Conservation (phyloP, 441 rosid species). For the Adansonia grandidieri region DNA sequence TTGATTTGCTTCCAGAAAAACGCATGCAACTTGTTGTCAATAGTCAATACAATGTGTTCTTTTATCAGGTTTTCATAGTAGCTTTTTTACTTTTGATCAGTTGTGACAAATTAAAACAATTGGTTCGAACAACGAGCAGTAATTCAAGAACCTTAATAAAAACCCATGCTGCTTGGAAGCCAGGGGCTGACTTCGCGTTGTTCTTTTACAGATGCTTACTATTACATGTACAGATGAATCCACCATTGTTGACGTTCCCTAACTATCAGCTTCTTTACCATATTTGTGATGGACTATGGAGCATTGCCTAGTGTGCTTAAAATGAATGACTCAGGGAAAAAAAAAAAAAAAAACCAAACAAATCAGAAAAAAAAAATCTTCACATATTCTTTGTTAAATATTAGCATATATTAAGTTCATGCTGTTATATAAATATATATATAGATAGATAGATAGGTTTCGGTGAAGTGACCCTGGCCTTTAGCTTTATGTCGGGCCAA, state of each 20-base stretch:
- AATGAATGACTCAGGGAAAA: neutral
- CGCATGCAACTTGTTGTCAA: neutral
- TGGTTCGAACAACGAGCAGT: neutral
- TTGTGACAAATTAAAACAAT: neutral
- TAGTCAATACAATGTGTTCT: neutral
- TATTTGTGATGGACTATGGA: neutral
- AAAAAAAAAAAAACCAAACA: neutral
- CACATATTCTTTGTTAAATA: slow-evolving; percentile 2
- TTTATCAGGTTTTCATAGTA: too few relatives aligned
- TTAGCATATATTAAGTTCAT: neutral
- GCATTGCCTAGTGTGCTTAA: neutral
- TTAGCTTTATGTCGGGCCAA: slow-evolving; percentile 22
- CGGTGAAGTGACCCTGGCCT: slow-evolving; percentile 20
- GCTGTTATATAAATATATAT: too few relatives aligned
- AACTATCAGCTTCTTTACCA: neutral
- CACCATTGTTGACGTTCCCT: slow-evolving; percentile 22
- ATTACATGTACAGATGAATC: neutral
- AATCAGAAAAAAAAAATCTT: neutral
- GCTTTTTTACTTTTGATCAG: too few relatives aligned
- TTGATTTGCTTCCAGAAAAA: neutral
- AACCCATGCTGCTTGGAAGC: slow-evolving; percentile 18
- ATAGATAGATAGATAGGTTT: neutral
- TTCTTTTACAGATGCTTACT: neutral
- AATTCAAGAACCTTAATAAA: slow-evolving; percentile 7
- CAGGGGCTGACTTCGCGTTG: slow-evolving; percentile 23